Conservation (phyloP, 192 early-diverging fungal genomes). For the Backusella psychrophila region DNA sequence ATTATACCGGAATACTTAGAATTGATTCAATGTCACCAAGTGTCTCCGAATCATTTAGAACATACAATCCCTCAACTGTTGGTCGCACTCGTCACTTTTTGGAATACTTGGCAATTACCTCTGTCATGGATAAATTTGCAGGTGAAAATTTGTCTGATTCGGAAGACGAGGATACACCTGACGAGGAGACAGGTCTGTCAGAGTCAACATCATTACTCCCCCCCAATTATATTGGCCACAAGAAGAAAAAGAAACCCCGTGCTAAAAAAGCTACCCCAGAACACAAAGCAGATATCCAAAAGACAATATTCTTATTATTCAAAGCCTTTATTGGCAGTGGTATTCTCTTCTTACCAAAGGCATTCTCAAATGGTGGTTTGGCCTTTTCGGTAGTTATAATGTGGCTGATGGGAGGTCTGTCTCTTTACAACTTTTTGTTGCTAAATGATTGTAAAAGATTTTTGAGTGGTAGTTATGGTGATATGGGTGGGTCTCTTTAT, state of each 20-base stretch:
- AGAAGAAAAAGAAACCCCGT: constrained; percentile 24
- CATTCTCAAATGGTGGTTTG: constrained; percentile 73
- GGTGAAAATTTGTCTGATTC: constrained; percentile 44
- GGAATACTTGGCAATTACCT: constrained; percentile 39
- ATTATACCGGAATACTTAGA: constrained; percentile 25
- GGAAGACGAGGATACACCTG: constrained; percentile 19
- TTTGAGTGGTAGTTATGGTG: constrained; percentile 66
- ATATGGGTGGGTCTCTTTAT: constrained; percentile 64
- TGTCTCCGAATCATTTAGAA: not conserved
- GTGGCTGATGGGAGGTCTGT: constrained; percentile 58
- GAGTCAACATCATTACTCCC: constrained; percentile 14
- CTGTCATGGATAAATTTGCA: constrained; percentile 45
- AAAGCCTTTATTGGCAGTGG: constrained; percentile 76
- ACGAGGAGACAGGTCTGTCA: constrained; percentile 26
- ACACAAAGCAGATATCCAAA: constrained; percentile 32
- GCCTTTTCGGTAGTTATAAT: constrained; percentile 60
- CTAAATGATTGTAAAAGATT: constrained; percentile 61
- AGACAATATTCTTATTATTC: constrained; percentile 48
- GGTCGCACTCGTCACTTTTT: constrained; percentile 29
- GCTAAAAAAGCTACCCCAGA: constrained; percentile 15
- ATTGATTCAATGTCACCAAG: constrained; percentile 6
- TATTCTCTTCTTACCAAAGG: constrained; percentile 74
- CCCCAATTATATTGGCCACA: constrained; percentile 22
- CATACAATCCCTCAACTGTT: not conserved
- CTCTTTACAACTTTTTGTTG: constrained; percentile 64